Evolutionary conservation across 345 rosid species (phyloP).

Genomic region (Turritis glabra): DNA sequence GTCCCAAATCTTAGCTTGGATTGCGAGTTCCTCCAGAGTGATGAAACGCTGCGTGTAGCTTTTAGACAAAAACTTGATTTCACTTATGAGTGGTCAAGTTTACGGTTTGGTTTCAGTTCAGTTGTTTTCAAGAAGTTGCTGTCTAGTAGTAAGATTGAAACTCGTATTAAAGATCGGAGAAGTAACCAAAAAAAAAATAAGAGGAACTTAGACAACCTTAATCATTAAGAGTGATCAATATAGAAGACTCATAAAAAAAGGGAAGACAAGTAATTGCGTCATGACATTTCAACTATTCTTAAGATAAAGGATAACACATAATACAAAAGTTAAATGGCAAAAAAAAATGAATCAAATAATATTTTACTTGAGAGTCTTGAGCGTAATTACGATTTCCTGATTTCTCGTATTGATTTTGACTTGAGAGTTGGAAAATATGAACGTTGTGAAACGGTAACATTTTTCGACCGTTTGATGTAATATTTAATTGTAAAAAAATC

Average conservation of each 20-base stretch:
- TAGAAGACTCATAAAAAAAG: too few species aligned
- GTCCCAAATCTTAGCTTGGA: slow-evolving; percentile 20
- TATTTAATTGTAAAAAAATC: too few species aligned
- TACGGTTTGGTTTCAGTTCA: neutral
- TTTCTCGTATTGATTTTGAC: neutral
- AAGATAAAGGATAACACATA: neutral
- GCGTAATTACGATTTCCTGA: neutral
- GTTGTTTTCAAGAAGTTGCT: neutral
- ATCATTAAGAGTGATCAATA: too few species aligned
- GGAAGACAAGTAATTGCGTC: neutral
- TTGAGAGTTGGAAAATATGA: neutral
- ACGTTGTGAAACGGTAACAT: neutral
- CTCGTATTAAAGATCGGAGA: neutral
- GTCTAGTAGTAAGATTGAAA: neutral
- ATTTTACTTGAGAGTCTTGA: too few species aligned
- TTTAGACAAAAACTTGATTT: neutral
- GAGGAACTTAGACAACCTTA: neutral
- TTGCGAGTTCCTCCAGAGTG: neutral
- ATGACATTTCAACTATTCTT: neutral
- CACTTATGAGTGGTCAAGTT: neutral
- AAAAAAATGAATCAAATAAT: too few species aligned
- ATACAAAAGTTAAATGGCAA: too few species aligned
- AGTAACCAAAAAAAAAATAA: neutral
- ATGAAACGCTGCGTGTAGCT: neutral
- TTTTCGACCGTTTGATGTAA: too few species aligned